Percentiles rank a stretch among this genome's conserved stretches.
phyloP scores from a whole-genome alignment of 192 early-diverging fungal genomes.

The Mortierella hygrophila region DNA sequence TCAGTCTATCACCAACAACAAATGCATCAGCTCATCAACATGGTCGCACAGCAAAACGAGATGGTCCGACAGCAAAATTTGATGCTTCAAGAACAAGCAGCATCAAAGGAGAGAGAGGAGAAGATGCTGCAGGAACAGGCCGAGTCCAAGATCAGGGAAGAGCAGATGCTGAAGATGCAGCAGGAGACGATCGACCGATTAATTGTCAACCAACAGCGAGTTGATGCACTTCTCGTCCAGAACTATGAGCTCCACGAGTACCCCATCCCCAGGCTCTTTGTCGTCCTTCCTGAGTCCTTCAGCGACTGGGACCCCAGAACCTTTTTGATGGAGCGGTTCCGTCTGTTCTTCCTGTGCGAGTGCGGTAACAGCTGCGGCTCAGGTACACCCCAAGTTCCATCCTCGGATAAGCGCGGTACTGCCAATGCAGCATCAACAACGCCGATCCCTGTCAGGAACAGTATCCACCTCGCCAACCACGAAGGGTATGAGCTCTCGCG shows the following conservation, averaged over 20 bases:
- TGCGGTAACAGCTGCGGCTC: neutral
- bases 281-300: neutral
- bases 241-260: neutral
- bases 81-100: neutral
- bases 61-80: neutral
- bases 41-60: neutral
- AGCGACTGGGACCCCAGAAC: slow-evolving; percentile 2
- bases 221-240: slow-evolving; percentile 14
- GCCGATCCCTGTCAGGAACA: neutral
- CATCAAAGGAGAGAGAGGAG: slow-evolving; percentile 1
- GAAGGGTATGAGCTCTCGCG: slow-evolving; percentile 15
- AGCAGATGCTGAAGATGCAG: neutral
- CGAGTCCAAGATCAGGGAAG: no score
- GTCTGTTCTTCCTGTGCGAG: slow-evolving; percentile 23
- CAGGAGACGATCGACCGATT: slow-evolving; percentile 1
- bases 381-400: neutral
- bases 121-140: neutral
- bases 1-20: neutral
- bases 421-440: neutral
- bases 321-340: slow-evolving; percentile 11
- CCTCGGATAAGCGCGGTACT: no score
- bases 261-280: slow-evolving; percentile 2
- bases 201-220: neutral
- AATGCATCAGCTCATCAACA: neutral
- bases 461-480: slow-evolving; percentile 13